Evolutionary conservation across 192 early-diverging fungal genomes (phyloP), one percentile per base, ranked within the genome.

Genomic region (Linnemannia exigua): DNA sequence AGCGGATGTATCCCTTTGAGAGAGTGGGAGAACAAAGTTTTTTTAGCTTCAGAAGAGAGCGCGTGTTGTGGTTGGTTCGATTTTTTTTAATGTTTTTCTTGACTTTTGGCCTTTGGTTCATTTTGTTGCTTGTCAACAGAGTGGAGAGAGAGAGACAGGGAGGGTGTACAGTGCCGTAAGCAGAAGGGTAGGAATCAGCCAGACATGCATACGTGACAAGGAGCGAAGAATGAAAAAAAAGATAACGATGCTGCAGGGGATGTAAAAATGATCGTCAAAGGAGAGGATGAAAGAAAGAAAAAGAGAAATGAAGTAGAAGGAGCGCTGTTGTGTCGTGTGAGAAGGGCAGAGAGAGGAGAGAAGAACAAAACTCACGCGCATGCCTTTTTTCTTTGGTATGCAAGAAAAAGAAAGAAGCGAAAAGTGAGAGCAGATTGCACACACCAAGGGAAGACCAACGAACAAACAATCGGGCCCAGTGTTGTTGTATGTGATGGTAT

Each of bases 61-160:
- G 71, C 14, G 51, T 63, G 69, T 8, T 58, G 37, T 58, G 38
- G 69, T 79, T 72, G 69, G 77, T 72, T 47, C 51, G 35, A 47
- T 31, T 22, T 25, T 72, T 25, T 9, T 15, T 46, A 3, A 19
- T 38, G 19, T 19, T 50, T 11, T 50, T 69, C 31, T 70, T 68
- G 44, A 44, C 41, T 48, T 31, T 51, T 38, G 22, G 36, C 37
- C 38, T 28, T 38, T n/a, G 54, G 22, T 20, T 22, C 54, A 51
- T 51, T 63, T 63, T 22, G 22, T 6, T 63, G 28, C 58, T 31
- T 31, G 28, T 33, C 19, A 22, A 0, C 19, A 22, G 52, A 20
- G 20, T 14, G 11, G 1, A 12, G 6, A 50, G 58, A 3, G 25
- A 63, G 12, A 31, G 28, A 14, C 52, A 8, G 3, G 25, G 58